phyloP scores from a whole-genome alignment of 331 rosid genomes.

The Quercus phellos region DNA sequence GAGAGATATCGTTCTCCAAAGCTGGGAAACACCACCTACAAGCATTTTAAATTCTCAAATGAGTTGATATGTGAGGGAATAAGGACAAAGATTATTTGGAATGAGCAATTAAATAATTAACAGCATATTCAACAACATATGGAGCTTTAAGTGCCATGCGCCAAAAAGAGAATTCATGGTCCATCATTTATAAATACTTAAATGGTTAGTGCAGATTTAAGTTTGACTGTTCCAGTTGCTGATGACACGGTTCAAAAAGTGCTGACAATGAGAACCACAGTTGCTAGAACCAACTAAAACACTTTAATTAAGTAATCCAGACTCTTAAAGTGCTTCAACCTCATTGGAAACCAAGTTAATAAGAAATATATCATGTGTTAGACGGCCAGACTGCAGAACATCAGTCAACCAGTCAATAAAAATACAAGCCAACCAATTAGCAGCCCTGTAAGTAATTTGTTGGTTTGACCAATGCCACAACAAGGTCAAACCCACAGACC shows the following conservation, averaged over 20 bases:
- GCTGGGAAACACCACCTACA: slow-evolving; percentile 89
- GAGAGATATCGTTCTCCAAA: slow-evolving; percentile 89
- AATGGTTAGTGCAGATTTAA: not conserved
- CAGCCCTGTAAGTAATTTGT: not conserved
- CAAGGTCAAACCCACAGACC: not conserved
- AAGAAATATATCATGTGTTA: not conserved
- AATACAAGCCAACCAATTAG: not conserved
- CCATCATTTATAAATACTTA: not conserved
- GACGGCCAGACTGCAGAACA: not conserved
- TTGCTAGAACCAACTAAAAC: not conserved
- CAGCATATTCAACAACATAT: not conserved
- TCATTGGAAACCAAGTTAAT: not conserved
- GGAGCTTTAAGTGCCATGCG: not conserved
- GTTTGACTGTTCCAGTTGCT: not conserved
- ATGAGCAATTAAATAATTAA: not conserved
- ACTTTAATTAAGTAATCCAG: not conserved
- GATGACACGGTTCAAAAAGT: not conserved
- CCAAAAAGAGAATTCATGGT: not conserved
- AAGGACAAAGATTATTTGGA: not conserved
- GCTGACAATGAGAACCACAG: not conserved
- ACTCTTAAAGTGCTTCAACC: not conserved
- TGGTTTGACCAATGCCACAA: not conserved
- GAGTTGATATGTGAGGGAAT: not conserved
- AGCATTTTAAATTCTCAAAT: slow-evolving; percentile 4
- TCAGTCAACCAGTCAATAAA: not conserved